Conservation (phyloP, 306 rosid genomes). For the Inga oerstediana region DNA sequence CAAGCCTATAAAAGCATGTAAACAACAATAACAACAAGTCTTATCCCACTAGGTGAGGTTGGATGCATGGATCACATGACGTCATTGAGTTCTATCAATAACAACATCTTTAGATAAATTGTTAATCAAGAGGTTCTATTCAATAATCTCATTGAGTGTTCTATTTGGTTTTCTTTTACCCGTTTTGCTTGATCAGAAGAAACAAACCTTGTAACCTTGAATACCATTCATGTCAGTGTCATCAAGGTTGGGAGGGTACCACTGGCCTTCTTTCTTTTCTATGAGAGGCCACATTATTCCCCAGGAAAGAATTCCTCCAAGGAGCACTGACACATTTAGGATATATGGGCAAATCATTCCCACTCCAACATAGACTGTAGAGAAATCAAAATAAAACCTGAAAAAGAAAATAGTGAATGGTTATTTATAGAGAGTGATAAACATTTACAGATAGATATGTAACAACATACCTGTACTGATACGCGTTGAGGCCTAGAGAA, state of each 20-base stretch:
- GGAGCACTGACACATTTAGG: slow-evolving; percentile 54
- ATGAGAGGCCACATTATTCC: slow-evolving; percentile 64
- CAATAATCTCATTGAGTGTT: too few species aligned
- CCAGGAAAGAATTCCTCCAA: slow-evolving; percentile 62
- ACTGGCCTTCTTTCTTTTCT: slow-evolving; percentile 42
- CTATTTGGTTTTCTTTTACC: too few species aligned
- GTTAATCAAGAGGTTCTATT: too few species aligned
- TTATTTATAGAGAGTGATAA: slow-evolving; percentile 1
- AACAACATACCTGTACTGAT: slow-evolving; percentile 36
- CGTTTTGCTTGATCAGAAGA: slow-evolving; percentile 1
- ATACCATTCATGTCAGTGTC: slow-evolving; percentile 38
- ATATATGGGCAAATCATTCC: slow-evolving; percentile 67
- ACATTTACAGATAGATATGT: background rate
- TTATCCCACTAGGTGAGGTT: too few species aligned
- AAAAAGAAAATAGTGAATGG: background rate
- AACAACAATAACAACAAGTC: background rate
- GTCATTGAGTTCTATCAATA: too few species aligned
- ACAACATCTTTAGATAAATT: too few species aligned
- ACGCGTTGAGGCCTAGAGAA: slow-evolving; percentile 55
- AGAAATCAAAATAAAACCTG: slow-evolving; percentile 60
- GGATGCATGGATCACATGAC: fast-evolving
- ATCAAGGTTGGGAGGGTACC: slow-evolving; percentile 37
- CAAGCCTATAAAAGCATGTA: background rate
- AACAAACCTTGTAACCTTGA: slow-evolving; percentile 58
- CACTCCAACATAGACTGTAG: slow-evolving; percentile 57